Conservation (phyloP, 208 protist species). For the Novymonas esmeraldas region DNA sequence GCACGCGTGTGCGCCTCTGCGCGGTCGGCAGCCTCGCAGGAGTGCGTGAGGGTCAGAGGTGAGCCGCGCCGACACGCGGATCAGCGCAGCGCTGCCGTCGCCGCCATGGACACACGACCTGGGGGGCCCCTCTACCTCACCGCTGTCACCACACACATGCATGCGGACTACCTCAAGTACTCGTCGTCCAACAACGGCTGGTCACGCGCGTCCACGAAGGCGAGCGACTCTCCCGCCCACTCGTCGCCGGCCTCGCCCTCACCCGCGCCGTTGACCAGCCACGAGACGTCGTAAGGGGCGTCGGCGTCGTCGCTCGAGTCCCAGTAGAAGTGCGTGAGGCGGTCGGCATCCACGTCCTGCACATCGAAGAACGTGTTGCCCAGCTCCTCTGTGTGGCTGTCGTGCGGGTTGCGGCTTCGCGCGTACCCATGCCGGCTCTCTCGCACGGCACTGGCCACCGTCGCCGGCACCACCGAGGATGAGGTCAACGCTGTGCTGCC, state of each 20-base stretch:
- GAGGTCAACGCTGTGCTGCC: not conserved
- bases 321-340: conserved; percentile 85
- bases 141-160: too few relatives aligned
- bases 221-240: conserved; percentile 31
- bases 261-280: conserved; percentile 30
- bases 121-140: too few relatives aligned
- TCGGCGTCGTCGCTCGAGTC: conserved; percentile 53
- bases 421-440: conserved; percentile 13
- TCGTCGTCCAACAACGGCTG: conserved; percentile 31
- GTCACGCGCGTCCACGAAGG: conserved; percentile 36
- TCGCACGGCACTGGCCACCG: not conserved
- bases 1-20: too few relatives aligned
- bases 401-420: conserved; percentile 14
- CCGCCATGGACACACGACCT: too few relatives aligned
- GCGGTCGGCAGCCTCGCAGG: too few relatives aligned
- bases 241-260: conserved; percentile 46
- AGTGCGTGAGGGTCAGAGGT: too few relatives aligned
- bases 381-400: conserved; percentile 31
- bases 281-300: conserved; percentile 41
- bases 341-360: conserved; percentile 74
- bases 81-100: too few relatives aligned
- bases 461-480: not conserved
- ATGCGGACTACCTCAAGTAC: conserved; percentile 29
- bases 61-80: too few relatives aligned
- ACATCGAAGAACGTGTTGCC: conserved; percentile 69